Evolutionary conservation across 345 rosid species (phyloP).

Genomic region (Turritis glabra): DNA sequence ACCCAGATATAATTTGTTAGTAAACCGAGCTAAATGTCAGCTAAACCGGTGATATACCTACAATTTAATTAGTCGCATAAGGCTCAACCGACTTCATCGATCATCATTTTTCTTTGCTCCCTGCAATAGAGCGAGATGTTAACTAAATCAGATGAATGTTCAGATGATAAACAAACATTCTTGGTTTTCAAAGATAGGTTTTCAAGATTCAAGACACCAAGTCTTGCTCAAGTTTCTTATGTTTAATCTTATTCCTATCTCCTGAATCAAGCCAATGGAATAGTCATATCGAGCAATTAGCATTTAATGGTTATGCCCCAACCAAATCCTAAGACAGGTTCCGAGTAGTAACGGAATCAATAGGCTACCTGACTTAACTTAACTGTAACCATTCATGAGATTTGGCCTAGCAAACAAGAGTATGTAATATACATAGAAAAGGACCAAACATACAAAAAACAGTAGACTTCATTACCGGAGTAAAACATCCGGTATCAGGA

Average conservation of each 20-base stretch:
- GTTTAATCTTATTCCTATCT: neutral
- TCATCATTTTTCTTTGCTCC: conserved; percentile 68
- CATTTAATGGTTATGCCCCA: neutral
- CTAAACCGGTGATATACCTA: too few relatives aligned
- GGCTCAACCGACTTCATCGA: neutral
- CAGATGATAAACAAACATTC: neutral
- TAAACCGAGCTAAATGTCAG: too few relatives aligned
- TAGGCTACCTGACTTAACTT: neutral
- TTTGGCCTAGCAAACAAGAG: neutral
- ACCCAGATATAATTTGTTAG: too few relatives aligned
- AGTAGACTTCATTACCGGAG: conserved; percentile 45
- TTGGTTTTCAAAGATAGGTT: neutral
- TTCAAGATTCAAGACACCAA: neutral
- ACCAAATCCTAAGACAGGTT: neutral
- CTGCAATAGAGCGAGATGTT: conserved; percentile 33
- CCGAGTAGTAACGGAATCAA: neutral
- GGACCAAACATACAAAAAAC: neutral
- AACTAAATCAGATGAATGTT: neutral
- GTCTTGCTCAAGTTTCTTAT: neutral
- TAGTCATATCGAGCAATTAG: neutral
- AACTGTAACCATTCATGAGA: neutral
- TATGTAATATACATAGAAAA: neutral
- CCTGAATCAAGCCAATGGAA: neutral
- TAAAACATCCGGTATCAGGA: conserved; percentile 62
- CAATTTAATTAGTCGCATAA: too few relatives aligned